Evolutionary conservation across 768 basidiomycete species (phyloP).

Genomic region (Phanerochaete carnosa): DNA sequence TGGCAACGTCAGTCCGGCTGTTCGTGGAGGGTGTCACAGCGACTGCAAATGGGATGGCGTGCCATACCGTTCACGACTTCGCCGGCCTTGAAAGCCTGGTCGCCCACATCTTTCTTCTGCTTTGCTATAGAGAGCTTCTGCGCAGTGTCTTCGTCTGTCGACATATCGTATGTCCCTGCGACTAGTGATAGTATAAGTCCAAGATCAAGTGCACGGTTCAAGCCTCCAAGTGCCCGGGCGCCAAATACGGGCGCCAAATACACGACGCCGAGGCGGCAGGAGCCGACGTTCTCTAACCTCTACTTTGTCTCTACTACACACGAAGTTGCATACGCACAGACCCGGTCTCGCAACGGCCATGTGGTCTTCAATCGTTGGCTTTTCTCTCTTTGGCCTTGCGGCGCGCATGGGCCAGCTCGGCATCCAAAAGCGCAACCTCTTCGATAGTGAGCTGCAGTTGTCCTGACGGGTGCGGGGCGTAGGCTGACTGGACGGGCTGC

Average conservation of each 20-base stretch:
- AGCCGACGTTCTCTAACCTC: background rate
- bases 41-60: conserved; percentile 1
- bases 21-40: background rate
- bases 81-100: conserved; percentile 33
- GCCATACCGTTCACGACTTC: conserved; percentile 29
- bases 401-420: conserved; percentile 84
- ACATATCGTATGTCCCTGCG: background rate
- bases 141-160: conserved; percentile 18
- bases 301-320: background rate
- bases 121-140: conserved; percentile 59
- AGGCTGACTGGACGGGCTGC: background rate
- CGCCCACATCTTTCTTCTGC: conserved; percentile 34
- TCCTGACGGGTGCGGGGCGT: background rate
- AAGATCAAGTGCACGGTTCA: background rate
- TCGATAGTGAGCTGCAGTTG: conserved; percentile 62
- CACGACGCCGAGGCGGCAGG: background rate
- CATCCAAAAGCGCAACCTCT: conserved; percentile 76
- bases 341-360: conserved; percentile 47
- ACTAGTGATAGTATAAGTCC: background rate
- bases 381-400: conserved; percentile 79
- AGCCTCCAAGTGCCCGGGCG: background rate
- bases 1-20: conserved; percentile 4
- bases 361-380: conserved; percentile 68
- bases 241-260: background rate
- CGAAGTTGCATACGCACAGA: background rate